Evolutionary conservation across 2,329 filamentous ascomycete species (phyloP), one percentile per base, ranked within the genome.

Genomic region (Raffaelea deltoideospora): DNA sequence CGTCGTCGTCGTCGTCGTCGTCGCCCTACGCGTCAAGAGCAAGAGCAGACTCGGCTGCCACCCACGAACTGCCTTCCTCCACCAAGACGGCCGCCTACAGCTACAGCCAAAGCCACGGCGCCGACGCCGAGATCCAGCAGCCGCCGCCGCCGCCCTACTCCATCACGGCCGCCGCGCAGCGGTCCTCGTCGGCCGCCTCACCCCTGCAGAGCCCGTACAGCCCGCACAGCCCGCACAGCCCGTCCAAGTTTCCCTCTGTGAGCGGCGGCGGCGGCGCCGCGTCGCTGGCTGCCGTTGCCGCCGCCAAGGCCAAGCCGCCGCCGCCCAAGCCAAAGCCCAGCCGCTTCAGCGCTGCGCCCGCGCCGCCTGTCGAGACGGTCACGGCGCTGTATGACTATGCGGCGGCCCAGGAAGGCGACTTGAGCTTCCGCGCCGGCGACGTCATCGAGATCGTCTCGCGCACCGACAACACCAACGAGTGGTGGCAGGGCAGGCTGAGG

Each of bases 361-460:
- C 65, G 0, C 69, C 71, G 8, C 31, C 27, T 10, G 24, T 23
- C 0, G 87, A 95, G 56, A 87, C 72, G 1, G 86, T 81, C 24
- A 95, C 86, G 3, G 90, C 90, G 8, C 60, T 98, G 43, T 98
- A 95, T 57, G 90, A 96, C 53, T 98, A 93, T 52, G 84, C 93
- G 43, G 90, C 90, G 6, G 87, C 96, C 54, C 87, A 88, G 1
- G 86, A 93, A 45, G 87, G 87, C 3, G 90, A 98, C 53, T 63
- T 98, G 43, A 93, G 83, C 50, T 98, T 98, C 61, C 71, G 70
- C 15, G 76, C 84, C 0, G 87, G 88, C 5, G 90, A 98, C 43
- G 62, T 80, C 5, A 96, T 98, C 50, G 87, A 96, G 56, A 87
- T 98, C 47, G 56, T 90, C 3, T 69, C 68, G 41, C 71, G 83